Conservation (phyloP, 2,329 filamentous ascomycete genomes). For the Calonectria hawksworthii region DNA sequence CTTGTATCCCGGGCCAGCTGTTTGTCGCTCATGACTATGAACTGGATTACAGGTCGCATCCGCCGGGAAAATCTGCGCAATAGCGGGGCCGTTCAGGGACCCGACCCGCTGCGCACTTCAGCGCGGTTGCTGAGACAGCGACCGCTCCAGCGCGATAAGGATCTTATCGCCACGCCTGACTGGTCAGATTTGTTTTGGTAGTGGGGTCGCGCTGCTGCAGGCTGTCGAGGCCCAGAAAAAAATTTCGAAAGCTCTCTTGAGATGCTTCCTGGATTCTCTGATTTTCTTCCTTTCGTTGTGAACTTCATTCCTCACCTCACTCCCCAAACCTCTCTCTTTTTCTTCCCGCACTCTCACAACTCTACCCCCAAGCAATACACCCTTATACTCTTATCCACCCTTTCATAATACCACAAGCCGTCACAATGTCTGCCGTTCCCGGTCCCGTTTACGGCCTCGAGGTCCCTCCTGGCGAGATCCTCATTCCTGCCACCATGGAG, state of each 20-base stretch:
- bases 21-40: conserved; percentile 19
- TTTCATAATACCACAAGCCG: conserved; percentile 18
- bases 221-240: conserved; percentile 46
- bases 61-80: conserved; percentile 39
- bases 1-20: conserved; percentile 18
- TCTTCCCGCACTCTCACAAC: conserved; percentile 9
- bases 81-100: conserved; percentile 36
- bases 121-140: conserved; percentile 53
- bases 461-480: conserved; percentile 86
- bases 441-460: conserved; percentile 93
- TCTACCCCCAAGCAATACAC: neutral
- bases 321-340: conserved; percentile 23
- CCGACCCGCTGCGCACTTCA: neutral
- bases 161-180: conserved; percentile 48
- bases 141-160: conserved; percentile 44
- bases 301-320: conserved; percentile 33
- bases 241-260: conserved; percentile 51
- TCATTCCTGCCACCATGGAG: conserved; percentile 83
- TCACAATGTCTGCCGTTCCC: conserved; percentile 69
- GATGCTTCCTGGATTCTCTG: conserved; percentile 38
- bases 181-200: conserved; percentile 37
- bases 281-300: conserved; percentile 38
- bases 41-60: neutral
- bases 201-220: conserved; percentile 34
- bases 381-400: conserved; percentile 14